Percentiles rank a stretch among this genome's conserved stretches.
Evolutionary conservation across 2,329 filamentous ascomycete species (phyloP).

Genomic region (Alternaria panax): DNA sequence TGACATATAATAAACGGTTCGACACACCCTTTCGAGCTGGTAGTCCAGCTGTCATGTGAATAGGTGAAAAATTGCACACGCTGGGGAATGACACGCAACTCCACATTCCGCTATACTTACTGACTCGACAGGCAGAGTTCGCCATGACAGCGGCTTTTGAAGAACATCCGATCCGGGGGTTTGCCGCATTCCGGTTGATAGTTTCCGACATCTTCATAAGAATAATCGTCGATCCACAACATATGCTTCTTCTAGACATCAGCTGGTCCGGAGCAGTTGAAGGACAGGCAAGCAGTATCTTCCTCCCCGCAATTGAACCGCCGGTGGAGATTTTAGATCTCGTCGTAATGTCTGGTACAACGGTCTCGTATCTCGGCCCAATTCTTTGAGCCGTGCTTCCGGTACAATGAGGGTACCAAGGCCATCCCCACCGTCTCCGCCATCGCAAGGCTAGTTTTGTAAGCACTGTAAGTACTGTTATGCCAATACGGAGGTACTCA

Average conservation of each 20-base stretch:
- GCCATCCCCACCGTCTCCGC: constrained; percentile 55
- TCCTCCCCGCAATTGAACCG: constrained; percentile 33
- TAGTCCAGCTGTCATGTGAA: constrained; percentile 10
- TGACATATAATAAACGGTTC: constrained; percentile 1
- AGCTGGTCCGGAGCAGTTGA: neutral
- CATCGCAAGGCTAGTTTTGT: constrained; percentile 51
- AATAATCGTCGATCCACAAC: constrained; percentile 11
- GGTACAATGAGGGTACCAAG: constrained; percentile 55
- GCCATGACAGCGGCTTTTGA: neutral
- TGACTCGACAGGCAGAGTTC: neutral
- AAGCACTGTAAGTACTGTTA: constrained; percentile 1
- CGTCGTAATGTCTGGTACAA: constrained; percentile 52
- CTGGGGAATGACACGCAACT: constrained; percentile 3
- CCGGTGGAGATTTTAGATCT: constrained; percentile 54
- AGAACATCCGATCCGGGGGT: neutral
- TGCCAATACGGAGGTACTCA: constrained; percentile 9
- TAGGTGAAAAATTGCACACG: neutral
- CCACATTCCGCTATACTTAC: constrained; percentile 10
- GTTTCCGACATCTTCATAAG: neutral
- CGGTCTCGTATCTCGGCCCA: constrained; percentile 36
- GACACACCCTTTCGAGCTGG: constrained; percentile 1
- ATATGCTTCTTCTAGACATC: constrained; percentile 9
- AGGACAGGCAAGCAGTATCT: neutral
- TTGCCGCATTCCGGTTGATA: neutral
- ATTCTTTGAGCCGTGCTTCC: constrained; percentile 43